These are phyloP conservation scores for Pseudomonodictys pantanalensis DNA, from an alignment of 495 filamentous ascomycete genomes.

Conservation along the genomic window DNA sequence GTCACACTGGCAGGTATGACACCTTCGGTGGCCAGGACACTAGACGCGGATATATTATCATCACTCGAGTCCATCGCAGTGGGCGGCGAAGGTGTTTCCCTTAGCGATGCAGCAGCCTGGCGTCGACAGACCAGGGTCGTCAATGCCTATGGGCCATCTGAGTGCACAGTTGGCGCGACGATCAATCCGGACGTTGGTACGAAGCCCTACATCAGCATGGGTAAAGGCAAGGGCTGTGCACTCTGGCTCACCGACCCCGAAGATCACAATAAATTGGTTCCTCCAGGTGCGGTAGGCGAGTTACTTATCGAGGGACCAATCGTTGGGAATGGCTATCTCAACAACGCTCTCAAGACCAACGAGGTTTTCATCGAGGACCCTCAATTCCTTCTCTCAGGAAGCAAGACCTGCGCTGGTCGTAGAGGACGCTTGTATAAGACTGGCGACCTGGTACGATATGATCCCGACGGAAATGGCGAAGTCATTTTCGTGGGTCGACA, in stretches of 20 bases:
- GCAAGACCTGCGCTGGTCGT: conserved; percentile 40
- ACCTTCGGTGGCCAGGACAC: conserved; percentile 21
- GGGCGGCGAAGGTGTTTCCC: conserved; percentile 18
- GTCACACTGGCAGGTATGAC: conserved; percentile 36
- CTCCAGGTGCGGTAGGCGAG: conserved; percentile 28
- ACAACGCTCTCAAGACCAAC: conserved; percentile 36
- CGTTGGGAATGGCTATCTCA: conserved; percentile 22
- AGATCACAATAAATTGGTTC: conserved; percentile 46
- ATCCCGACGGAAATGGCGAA: conserved; percentile 51
- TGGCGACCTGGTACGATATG: conserved; percentile 62
- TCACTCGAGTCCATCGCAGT: conserved; percentile 9
- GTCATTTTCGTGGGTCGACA: conserved; percentile 61
- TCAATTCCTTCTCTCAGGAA: conserved; percentile 37
- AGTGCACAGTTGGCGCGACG: conserved; percentile 44
- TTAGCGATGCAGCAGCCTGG: conserved; percentile 20
- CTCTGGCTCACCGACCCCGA: conserved; percentile 58
- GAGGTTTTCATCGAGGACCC: conserved; percentile 51
- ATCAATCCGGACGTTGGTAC: conserved; percentile 17
- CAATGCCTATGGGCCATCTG: conserved; percentile 27
- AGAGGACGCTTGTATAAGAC: conserved; percentile 64
- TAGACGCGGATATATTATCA: conserved; percentile 8
- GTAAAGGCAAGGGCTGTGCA: conserved; percentile 45
- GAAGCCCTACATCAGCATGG: conserved; percentile 43
- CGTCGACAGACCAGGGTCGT: conserved; percentile 7
- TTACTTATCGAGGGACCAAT: conserved; percentile 27